Evolutionary conservation across 2,329 filamentous ascomycete species (phyloP).

Genomic region (Rutstroemia sp.): DNA sequence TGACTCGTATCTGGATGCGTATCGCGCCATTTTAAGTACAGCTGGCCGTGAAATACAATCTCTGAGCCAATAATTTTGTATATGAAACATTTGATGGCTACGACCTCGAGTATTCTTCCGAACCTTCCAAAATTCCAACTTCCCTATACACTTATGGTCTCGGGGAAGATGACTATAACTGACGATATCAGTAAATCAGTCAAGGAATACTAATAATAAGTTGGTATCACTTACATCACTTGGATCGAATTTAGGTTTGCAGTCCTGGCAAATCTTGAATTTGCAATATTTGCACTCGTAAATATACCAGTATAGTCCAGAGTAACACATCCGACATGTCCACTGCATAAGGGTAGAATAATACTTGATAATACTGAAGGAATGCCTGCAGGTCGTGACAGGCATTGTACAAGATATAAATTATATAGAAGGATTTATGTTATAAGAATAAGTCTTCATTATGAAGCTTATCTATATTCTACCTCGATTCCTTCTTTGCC

Average conservation of each 20-base stretch:
- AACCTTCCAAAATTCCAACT: not conserved
- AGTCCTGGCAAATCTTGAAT: slow-evolving; percentile 47
- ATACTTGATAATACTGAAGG: slow-evolving; percentile 59
- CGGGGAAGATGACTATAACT: too few species aligned
- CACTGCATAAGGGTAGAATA: slow-evolving; percentile 58
- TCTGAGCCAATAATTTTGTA: not conserved
- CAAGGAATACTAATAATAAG: too few species aligned
- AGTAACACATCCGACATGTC: slow-evolving; percentile 56
- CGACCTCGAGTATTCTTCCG: not conserved
- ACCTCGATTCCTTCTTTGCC: too few species aligned
- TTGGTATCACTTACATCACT: too few species aligned
- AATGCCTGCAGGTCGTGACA: slow-evolving; percentile 33
- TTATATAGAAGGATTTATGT: too few species aligned
- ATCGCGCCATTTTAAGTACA: not conserved
- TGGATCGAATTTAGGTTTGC: too few species aligned
- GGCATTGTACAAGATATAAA: too few species aligned
- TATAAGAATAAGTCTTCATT: too few species aligned
- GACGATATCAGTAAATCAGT: too few species aligned
- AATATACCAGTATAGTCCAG: slow-evolving; percentile 60
- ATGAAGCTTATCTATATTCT: too few species aligned
- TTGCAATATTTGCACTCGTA: slow-evolving; percentile 63
- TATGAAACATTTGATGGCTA: not conserved
- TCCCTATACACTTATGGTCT: too few species aligned
- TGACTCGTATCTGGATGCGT: not conserved
- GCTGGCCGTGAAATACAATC: not conserved